A percentile compares a stretch with the other conserved stretches of the same genome.
phyloP scores from a whole-genome alignment of 176 grass and related monocot genomes.

The Phoenix dactylifera region DNA sequence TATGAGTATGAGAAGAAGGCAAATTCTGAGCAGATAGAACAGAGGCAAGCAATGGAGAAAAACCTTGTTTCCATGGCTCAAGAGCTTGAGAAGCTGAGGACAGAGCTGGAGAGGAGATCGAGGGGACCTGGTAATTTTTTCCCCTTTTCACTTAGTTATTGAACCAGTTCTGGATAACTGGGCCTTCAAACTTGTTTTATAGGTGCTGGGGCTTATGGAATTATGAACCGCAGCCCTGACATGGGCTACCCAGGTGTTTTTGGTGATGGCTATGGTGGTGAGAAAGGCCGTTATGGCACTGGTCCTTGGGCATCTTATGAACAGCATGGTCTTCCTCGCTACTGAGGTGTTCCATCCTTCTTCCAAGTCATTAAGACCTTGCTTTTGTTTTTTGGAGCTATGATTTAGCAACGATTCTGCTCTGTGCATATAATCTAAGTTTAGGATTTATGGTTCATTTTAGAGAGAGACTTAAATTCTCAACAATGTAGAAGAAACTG shows the following conservation, averaged over 20 bases:
- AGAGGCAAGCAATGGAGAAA: conserved; percentile 38
- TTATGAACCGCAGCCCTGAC: conserved; percentile 16
- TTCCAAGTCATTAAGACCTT: too few relatives aligned
- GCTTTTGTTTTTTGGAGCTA: too few relatives aligned
- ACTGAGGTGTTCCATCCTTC: neutral
- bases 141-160: neutral
- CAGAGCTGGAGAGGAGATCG: conserved; percentile 28
- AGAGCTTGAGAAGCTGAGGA: conserved; percentile 30
- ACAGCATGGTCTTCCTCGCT: conserved; percentile 19
- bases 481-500: too few relatives aligned
- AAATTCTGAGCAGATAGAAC: conserved; percentile 27
- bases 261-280: conserved; percentile 26
- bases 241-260: conserved; percentile 32
- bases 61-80: conserved; percentile 32
- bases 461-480: too few relatives aligned
- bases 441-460: too few relatives aligned
- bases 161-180: too few relatives aligned
- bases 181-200: too few relatives aligned
- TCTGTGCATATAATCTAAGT: too few relatives aligned
- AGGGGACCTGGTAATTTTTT: conserved; percentile 22
- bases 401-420: too few relatives aligned
- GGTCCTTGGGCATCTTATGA: conserved; percentile 31
- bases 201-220: conserved; percentile 28
- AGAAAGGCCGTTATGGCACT: conserved; percentile 26
- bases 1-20: conserved; percentile 33